phyloP scores from a whole-genome alignment of 306 rosid species.

The Vicia villosa region DNA sequence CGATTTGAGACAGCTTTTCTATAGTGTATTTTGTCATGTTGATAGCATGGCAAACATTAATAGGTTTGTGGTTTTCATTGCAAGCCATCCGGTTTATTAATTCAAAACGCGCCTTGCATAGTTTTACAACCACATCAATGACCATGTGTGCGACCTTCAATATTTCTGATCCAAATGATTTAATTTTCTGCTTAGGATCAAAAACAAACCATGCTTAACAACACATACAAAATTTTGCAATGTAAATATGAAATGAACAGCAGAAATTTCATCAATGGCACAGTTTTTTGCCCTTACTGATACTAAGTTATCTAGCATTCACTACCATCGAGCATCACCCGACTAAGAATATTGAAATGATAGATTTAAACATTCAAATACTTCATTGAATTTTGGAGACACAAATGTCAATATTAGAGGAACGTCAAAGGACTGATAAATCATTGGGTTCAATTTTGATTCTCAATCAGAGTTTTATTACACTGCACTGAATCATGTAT shows the following conservation, averaged over 20 bases:
- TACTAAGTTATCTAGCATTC: constrained; percentile 10
- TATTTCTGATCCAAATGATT: constrained; percentile 58
- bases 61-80: constrained; percentile 47
- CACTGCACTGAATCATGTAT: not conserved
- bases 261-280: not conserved
- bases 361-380: constrained; percentile 16
- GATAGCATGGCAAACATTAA: constrained; percentile 50
- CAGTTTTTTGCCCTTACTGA: not conserved
- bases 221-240: constrained; percentile 5
- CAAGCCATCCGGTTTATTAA: constrained; percentile 47
- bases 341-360: not conserved
- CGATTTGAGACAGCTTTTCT: constrained; percentile 71
- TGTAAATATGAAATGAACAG: constrained; percentile 24
- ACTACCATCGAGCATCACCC: constrained; percentile 4
- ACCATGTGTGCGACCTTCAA: constrained; percentile 53
- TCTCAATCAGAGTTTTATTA: not conserved
- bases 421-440: constrained; percentile 3
- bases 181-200: constrained; percentile 57
- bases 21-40: constrained; percentile 56
- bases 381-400: not conserved
- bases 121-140: constrained; percentile 63
- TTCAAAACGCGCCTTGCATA: constrained; percentile 60
- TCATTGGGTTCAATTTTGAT: constrained; percentile 3
- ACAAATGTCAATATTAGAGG: constrained; percentile 10
- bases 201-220: constrained; percentile 29